Evolutionary conservation across 495 filamentous ascomycete genomes (phyloP).

Genomic region (Margaritispora aquatica): DNA sequence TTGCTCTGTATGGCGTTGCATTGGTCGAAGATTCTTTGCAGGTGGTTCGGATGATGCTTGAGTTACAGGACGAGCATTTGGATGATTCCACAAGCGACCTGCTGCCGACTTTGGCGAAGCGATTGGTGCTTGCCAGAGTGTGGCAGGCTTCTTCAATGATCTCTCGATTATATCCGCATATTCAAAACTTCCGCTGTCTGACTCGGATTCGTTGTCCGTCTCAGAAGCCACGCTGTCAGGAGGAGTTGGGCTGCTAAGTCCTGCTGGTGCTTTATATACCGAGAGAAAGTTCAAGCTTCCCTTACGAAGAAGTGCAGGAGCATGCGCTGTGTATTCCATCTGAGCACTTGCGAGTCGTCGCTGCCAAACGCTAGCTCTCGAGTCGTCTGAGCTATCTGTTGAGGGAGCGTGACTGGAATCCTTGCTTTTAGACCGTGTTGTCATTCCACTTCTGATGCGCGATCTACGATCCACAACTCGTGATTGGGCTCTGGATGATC

Average conservation of each 20-base stretch:
- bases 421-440: slow-evolving; percentile 19
- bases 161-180: not conserved
- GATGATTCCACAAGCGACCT: slow-evolving; percentile 31
- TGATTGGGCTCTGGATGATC: slow-evolving; percentile 10
- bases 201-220: slow-evolving; percentile 19
- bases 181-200: slow-evolving; percentile 1
- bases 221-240: slow-evolving; percentile 25
- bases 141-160: not conserved
- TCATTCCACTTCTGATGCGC: slow-evolving; percentile 22
- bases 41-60: slow-evolving; percentile 31
- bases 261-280: slow-evolving; percentile 33
- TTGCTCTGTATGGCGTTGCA: slow-evolving; percentile 9
- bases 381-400: slow-evolving; percentile 24
- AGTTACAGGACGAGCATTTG: slow-evolving; percentile 1
- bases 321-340: slow-evolving; percentile 36
- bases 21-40: slow-evolving; percentile 25
- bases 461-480: slow-evolving; percentile 6
- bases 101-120: slow-evolving; percentile 11
- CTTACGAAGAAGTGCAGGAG: slow-evolving; percentile 30
- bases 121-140: slow-evolving; percentile 16
- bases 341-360: slow-evolving; percentile 34
- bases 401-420: slow-evolving; percentile 21
- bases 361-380: slow-evolving; percentile 28
- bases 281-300: slow-evolving; percentile 34
- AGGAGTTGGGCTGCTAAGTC: slow-evolving; percentile 40